A percentile compares a stretch with the other conserved stretches of the same genome.
Evolutionary conservation across 1,139 yeast species (phyloP).

Genomic region (Geotrichum fermentans): DNA sequence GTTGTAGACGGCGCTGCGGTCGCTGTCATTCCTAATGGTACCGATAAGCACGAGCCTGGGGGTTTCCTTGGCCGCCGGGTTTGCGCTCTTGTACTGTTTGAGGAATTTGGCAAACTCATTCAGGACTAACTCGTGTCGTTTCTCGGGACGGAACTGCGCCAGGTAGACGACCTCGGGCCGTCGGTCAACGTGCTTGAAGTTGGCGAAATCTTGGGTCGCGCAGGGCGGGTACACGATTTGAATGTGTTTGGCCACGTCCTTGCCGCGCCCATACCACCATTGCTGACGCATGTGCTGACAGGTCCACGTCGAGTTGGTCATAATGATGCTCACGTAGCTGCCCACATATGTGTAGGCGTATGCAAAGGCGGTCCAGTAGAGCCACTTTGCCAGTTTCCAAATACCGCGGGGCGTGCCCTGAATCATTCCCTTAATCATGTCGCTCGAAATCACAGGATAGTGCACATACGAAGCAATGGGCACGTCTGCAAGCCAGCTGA

Average conservation of each 20-base stretch:
- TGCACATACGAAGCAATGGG: conserved; percentile 89
- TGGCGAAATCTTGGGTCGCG: conserved; percentile 54
- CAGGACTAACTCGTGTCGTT: conserved; percentile 72
- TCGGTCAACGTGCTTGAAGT: conserved; percentile 36
- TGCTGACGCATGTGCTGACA: conserved; percentile 59
- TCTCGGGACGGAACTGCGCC: conserved; percentile 95
- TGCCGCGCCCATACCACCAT: conserved; percentile 46
- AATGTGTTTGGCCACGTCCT: conserved; percentile 32
- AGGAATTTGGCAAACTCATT: conserved; percentile 54
- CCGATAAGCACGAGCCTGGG: conserved; percentile 68
- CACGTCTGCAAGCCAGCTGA: conserved; percentile 50
- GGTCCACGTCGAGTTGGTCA: conserved; percentile 93
- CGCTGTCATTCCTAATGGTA: conserved; percentile 68
- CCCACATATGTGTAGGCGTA: conserved; percentile 60
- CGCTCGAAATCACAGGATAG: conserved; percentile 84
- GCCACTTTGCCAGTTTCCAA: conserved; percentile 44
- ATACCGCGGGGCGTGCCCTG: conserved; percentile 20
- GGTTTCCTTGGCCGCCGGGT: conserved; percentile 20
- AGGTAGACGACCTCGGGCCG: conserved; percentile 61
- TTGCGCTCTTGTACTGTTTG: conserved; percentile 23
- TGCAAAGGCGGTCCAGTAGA: conserved; percentile 71
- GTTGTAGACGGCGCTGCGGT: conserved; percentile 53
- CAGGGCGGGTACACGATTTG: conserved; percentile 80
- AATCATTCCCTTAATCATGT: conserved; percentile 54
- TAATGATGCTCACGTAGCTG: conserved; percentile 56